A percentile compares a stretch with the other conserved stretches of the same genome.
phyloP scores from a whole-genome alignment of 1,284 basidiomycete genomes.

The Amylostereum chailletii region DNA sequence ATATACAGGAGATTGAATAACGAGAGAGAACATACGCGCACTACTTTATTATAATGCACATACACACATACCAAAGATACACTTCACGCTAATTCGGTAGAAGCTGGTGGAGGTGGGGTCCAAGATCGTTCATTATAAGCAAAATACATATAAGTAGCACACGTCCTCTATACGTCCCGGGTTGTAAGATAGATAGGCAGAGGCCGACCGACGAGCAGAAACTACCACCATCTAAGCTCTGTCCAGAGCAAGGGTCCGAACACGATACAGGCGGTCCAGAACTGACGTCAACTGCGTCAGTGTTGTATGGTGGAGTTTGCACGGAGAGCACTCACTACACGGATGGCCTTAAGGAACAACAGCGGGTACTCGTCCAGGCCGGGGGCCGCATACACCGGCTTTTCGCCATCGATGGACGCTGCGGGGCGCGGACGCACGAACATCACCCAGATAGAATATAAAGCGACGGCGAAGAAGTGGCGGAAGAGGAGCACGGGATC shows the following conservation, averaged over 20 bases:
- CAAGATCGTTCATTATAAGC: no score
- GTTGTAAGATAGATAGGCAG: no score
- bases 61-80: no score
- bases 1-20: no score
- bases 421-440: slow-evolving; percentile 59
- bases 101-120: no score
- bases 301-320: background rate
- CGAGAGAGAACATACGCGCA: no score
- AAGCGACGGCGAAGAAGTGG: slow-evolving; percentile 94
- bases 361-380: slow-evolving; percentile 51
- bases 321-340: slow-evolving; percentile 41
- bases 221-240: slow-evolving; percentile 56
- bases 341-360: slow-evolving; percentile 42
- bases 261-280: slow-evolving; percentile 84
- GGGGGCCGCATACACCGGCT: slow-evolving; percentile 30
- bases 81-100: no score
- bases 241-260: slow-evolving; percentile 82
- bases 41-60: no score
- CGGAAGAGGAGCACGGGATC: slow-evolving; percentile 73
- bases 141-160: no score
- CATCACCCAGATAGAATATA: slow-evolving; percentile 86
- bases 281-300: slow-evolving; percentile 32
- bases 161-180: no score
- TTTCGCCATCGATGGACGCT: slow-evolving; percentile 17
- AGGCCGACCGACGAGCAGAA: background rate